These are phyloP conservation scores for Lathyrus sativus DNA, from an alignment of 306 rosid genomes.

Conservation along the genomic window DNA sequence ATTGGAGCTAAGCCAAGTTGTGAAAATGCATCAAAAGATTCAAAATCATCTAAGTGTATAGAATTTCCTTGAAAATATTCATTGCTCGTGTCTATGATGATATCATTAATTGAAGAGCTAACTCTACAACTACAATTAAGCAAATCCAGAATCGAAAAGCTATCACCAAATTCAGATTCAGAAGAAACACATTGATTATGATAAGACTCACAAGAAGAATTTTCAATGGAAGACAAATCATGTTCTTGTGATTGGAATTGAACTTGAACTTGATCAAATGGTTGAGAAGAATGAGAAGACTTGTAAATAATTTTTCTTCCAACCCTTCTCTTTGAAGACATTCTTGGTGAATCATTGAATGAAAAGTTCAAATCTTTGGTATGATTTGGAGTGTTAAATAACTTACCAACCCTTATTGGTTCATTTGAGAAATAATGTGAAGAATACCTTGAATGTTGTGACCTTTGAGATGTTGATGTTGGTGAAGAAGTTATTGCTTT, in stretches of 20 bases:
- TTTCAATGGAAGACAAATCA: constrained; percentile 52
- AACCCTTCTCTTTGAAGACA: constrained; percentile 60
- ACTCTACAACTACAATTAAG: constrained; percentile 56
- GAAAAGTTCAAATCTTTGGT: constrained; percentile 46
- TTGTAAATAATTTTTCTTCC: constrained; percentile 71
- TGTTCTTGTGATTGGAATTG: constrained; percentile 54
- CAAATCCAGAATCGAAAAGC: constrained; percentile 50
- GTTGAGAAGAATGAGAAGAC: constrained; percentile 63
- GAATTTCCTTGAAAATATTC: constrained; percentile 47
- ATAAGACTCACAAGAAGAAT: constrained; percentile 49
- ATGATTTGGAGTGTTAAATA: constrained; percentile 49
- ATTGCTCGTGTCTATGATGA: constrained; percentile 73
- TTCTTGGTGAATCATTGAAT: constrained; percentile 69
- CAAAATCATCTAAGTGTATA: constrained; percentile 47
- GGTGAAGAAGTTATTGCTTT: constrained; percentile 51
- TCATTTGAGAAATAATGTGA: constrained; percentile 48
- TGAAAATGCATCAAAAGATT: constrained; percentile 54
- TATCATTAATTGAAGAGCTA: constrained; percentile 75
- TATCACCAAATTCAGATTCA: constrained; percentile 51
- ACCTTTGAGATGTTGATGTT: constrained; percentile 47
- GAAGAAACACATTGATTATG: constrained; percentile 46
- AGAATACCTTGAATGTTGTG: constrained; percentile 43
- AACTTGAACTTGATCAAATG: constrained; percentile 26
- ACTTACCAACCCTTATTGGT: constrained; percentile 45
- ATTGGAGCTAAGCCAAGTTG: constrained; percentile 64